Percentiles rank a stretch among this genome's conserved stretches.
Evolutionary conservation across 257 asterid genomes (phyloP).

Genomic region (Agastache rugosa): DNA sequence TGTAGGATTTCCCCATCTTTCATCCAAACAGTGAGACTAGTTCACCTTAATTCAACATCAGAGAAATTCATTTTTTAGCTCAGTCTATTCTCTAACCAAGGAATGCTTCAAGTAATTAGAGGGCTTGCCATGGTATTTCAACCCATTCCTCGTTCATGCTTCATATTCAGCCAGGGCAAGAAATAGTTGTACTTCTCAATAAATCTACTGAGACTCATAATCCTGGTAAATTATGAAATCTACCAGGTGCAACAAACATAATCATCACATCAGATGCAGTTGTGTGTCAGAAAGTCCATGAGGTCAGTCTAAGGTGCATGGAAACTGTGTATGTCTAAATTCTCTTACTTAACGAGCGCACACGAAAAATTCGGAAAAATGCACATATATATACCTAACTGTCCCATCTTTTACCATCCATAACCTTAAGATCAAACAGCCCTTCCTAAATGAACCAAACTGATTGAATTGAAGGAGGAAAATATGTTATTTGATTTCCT

Average conservation of each 20-base stretch:
- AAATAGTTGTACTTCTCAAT: not conserved
- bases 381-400: not conserved
- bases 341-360: not conserved
- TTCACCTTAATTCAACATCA: conserved; percentile 4
- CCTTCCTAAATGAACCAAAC: not conserved
- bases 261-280: not conserved
- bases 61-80: not conserved
- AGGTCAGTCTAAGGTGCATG: not conserved
- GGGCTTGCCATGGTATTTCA: not conserved
- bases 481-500: not conserved
- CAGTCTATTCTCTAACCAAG: not conserved
- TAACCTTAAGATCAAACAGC: not conserved
- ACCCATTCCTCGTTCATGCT: not conserved
- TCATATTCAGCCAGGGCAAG: not conserved
- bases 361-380: not conserved
- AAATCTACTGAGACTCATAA: not conserved
- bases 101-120: not conserved
- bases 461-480: not conserved
- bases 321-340: not conserved
- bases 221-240: not conserved
- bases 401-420: not conserved
- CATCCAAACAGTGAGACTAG: not conserved
- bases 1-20: not conserved
- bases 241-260: not conserved
- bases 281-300: not conserved